phyloP scores from a whole-genome alignment of 164 flowering plant genomes.

The Euptelea pleiosperma region DNA sequence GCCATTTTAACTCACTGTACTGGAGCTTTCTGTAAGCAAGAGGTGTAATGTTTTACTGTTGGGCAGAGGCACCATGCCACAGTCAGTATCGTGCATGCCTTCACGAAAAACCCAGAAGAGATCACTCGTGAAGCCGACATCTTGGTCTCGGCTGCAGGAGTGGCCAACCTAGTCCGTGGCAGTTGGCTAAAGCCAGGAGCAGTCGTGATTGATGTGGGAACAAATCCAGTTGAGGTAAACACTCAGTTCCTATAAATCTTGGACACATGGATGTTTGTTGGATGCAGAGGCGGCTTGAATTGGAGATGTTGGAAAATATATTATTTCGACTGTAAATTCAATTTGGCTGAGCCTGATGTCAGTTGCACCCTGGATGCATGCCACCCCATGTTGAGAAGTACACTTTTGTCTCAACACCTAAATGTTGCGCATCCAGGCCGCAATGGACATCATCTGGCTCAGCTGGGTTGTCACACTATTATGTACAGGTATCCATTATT shows the following conservation, averaged over 20 bases:
- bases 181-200: slow-evolving; percentile 92
- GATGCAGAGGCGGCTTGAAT: background rate
- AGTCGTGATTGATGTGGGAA: slow-evolving; percentile 86
- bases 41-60: slow-evolving; percentile 15
- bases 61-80: slow-evolving; percentile 85
- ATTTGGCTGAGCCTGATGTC: no score
- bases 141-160: slow-evolving; percentile 73
- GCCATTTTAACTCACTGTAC: background rate
- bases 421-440: no score
- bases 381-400: no score
- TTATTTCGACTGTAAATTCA: no score
- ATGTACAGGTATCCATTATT: no score
- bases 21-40: background rate
- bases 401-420: no score
- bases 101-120: slow-evolving; percentile 57
- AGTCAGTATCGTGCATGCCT: slow-evolving; percentile 62
- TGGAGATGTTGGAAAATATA: no score
- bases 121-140: slow-evolving; percentile 81
- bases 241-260: background rate
- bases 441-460: no score
- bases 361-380: no score
- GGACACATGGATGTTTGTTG: background rate
- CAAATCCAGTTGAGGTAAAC: slow-evolving; percentile 64
- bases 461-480: no score
- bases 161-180: slow-evolving; percentile 71